These are phyloP conservation scores for Geotrichum fermentans DNA, from an alignment of 1,139 yeast species.

Conservation along the genomic window DNA sequence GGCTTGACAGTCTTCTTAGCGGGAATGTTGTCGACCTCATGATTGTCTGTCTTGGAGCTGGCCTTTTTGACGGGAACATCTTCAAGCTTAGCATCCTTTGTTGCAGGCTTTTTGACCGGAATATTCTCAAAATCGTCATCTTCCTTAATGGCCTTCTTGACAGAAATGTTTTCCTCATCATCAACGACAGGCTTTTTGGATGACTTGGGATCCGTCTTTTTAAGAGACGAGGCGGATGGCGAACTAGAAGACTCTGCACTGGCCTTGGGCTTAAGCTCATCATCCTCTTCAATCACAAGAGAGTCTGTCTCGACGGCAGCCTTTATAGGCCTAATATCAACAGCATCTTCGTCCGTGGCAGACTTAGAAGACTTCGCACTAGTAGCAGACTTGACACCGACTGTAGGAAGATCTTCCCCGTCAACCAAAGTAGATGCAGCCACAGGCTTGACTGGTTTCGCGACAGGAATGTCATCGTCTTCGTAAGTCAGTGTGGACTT, in stretches of 20 bases:
- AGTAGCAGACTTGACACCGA: background rate
- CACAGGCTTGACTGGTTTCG: background rate
- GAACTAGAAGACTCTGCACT: background rate
- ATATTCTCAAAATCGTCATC: background rate
- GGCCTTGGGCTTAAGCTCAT: background rate
- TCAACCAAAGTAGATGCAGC: background rate
- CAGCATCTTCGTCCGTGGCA: background rate
- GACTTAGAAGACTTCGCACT: background rate
- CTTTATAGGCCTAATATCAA: background rate
- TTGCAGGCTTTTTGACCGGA: background rate
- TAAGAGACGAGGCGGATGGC: background rate
- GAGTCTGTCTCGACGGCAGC: background rate
- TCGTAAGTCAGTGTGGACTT: background rate
- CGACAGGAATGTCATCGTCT: background rate
- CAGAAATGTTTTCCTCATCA: background rate
- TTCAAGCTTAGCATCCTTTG: no score
- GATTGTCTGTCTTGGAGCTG: background rate
- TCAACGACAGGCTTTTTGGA: background rate
- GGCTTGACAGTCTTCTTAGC: no score
- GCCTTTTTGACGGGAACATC: no score
- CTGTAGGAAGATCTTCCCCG: no score
- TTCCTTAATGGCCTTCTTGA: background rate
- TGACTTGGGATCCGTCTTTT: background rate
- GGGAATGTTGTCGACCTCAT: no score
- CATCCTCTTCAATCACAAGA: background rate